Base-by-base conservation (phyloP, 208 protist genomes). In the Trichomonas tenax region DNA sequence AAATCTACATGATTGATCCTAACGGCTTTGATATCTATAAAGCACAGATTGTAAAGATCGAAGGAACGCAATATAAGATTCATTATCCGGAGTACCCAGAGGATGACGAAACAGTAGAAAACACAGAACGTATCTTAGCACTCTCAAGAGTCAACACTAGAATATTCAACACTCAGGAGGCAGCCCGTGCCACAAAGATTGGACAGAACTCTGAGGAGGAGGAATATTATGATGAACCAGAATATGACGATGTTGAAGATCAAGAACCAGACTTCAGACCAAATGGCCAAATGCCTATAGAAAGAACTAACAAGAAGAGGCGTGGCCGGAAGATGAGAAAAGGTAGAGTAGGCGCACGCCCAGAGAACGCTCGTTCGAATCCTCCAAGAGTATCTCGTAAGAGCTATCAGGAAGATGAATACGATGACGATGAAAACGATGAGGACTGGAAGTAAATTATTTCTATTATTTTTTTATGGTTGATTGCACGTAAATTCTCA, bases 31-130 rank as follows among this genome's bases (percentile, higher is more conserved):
- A 93, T 93, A 58, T 93, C n/a, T 93, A 44, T 21, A 44, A 93
- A 93, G 86, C 26, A 21, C 15, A 48, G 21, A 93, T 93, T 51
- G 17, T 38, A 2, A 58, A 34, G 26, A 93, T 93, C n/a, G 44
- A 51, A 38, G 86, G 14, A 23, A 44, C 8, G 1, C 11, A 93
- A 38, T 93, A 51, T 36, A 38, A 34, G 44, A 51, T 93, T 51
- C 86, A 93, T 44, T 93, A 93, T 41, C 86, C 86, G 1, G 86
- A 93, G n/a, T 93, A 93, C 31, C 86, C 86, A 15, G 86, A 93
- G 38, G 86, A 93, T 38, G 86, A 93, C 38, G 86, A 93, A 93
- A 51, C 40, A 38, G 40, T 93, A 26, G 44, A 34, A 26, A 44
- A 44, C 15, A 48, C 44, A 38, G 40, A 48, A 34, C 23, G 86